A percentile compares a stretch with the other conserved stretches of the same genome.
Conservation (phyloP, 2,329 filamentous ascomycete species). For the Aspergillus persii region DNA sequence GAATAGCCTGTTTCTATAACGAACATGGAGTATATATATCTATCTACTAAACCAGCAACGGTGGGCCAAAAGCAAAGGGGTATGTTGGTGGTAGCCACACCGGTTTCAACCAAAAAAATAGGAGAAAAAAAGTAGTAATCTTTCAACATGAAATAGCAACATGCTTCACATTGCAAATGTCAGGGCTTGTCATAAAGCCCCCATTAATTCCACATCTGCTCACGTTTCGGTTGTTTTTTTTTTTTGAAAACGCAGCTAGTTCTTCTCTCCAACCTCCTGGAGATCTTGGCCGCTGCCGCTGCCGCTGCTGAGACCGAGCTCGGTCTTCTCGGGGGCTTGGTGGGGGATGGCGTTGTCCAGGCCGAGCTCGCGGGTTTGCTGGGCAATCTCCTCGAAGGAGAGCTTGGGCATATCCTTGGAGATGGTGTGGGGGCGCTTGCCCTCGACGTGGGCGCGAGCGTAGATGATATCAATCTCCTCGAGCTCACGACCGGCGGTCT, state of each 20-base stretch:
- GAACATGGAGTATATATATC: background rate
- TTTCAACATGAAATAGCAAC: background rate
- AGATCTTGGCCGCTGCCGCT: conserved; percentile 14
- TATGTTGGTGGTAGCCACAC: background rate
- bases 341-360: conserved; percentile 15
- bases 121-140: background rate
- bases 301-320: conserved; percentile 20
- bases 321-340: conserved; percentile 16
- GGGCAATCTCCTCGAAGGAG: conserved; percentile 22
- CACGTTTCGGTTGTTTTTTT: no score
- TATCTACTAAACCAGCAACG: background rate
- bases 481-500: conserved; percentile 44
- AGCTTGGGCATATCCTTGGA: conserved; percentile 32
- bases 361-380: conserved; percentile 25
- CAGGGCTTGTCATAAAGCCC: no score
- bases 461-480: conserved; percentile 43
- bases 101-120: background rate
- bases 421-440: conserved; percentile 29
- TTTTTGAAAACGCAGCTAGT: background rate
- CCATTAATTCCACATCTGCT: no score
- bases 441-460: conserved; percentile 38
- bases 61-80: background rate
- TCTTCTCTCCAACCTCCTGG: conserved; percentile 7
- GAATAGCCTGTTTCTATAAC: background rate
- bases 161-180: background rate